A percentile compares a stretch with the other conserved stretches of the same genome.
phyloP scores from a whole-genome alignment of 331 rosid species.

The Acacia pycnantha region DNA sequence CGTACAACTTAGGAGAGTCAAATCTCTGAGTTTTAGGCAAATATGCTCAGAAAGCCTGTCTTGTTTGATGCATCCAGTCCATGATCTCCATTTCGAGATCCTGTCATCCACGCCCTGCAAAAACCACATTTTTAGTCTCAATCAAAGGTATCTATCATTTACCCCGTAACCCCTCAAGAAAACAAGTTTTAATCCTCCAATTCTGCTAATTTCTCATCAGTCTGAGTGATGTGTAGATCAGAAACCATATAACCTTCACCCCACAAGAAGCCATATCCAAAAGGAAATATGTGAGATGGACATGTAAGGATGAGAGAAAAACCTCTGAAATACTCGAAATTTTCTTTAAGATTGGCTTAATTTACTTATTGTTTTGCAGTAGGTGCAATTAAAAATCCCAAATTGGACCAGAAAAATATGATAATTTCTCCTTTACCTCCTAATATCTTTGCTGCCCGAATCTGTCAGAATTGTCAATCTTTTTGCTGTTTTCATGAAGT shows the following conservation, averaged over 20 bases:
- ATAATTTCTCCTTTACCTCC: constrained; percentile 47
- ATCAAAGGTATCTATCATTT: background rate
- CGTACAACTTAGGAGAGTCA: constrained; percentile 18
- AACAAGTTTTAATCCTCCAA: background rate
- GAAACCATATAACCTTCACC: background rate
- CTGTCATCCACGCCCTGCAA: constrained; percentile 66
- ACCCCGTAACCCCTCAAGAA: background rate
- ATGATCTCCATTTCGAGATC: constrained; percentile 55
- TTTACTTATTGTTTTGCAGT: background rate
- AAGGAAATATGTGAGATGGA: background rate
- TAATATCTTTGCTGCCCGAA: constrained; percentile 48
- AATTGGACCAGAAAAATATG: background rate
- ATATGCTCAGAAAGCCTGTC: constrained; percentile 86
- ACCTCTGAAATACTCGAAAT: background rate
- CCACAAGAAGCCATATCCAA: background rate
- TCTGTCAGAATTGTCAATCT: constrained; percentile 68
- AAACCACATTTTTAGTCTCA: background rate
- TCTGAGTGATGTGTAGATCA: background rate
- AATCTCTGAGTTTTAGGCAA: constrained; percentile 45
- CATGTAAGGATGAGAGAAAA: background rate
- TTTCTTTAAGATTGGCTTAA: background rate
- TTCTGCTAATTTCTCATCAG: background rate
- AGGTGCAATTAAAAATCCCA: background rate
- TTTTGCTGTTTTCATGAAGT: constrained; percentile 73
- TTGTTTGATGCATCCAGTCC: constrained; percentile 79